These are phyloP conservation scores for Calophaca sinica DNA, from an alignment of 306 rosid genomes.

Conservation along the genomic window DNA sequence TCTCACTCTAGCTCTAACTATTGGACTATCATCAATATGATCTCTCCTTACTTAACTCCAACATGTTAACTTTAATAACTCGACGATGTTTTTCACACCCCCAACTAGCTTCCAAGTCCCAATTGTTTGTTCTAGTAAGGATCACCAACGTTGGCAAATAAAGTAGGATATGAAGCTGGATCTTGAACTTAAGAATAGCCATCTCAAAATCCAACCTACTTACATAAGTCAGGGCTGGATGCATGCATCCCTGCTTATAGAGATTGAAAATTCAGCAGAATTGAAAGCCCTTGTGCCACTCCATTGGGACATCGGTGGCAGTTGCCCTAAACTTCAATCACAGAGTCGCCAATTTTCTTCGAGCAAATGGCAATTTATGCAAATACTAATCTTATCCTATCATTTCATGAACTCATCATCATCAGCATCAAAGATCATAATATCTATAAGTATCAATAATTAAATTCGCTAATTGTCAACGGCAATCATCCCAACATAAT, in stretches of 20 bases:
- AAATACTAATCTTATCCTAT: not conserved
- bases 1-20: constrained; percentile 5
- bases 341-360: not conserved
- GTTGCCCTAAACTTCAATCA: constrained; percentile 5
- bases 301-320: not conserved
- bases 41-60: not conserved
- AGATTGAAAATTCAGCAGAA: constrained; percentile 11
- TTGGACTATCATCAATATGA: not conserved
- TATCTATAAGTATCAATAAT: not conserved
- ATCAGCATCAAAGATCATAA: not conserved
- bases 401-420: not conserved
- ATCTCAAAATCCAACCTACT: not conserved
- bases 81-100: not conserved
- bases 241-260: not conserved
- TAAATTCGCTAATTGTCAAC: not conserved
- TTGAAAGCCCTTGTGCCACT: not conserved
- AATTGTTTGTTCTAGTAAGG: not conserved
- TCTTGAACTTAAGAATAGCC: constrained; percentile 2
- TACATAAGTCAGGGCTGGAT: not conserved
- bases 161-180: not conserved
- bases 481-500: not conserved
- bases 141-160: not conserved
- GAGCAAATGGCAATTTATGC: not conserved
- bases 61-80: not conserved
- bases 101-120: not conserved